These are phyloP conservation scores for Boletus rex-veris DNA, from an alignment of 768 basidiomycete species.

Conservation along the genomic window DNA sequence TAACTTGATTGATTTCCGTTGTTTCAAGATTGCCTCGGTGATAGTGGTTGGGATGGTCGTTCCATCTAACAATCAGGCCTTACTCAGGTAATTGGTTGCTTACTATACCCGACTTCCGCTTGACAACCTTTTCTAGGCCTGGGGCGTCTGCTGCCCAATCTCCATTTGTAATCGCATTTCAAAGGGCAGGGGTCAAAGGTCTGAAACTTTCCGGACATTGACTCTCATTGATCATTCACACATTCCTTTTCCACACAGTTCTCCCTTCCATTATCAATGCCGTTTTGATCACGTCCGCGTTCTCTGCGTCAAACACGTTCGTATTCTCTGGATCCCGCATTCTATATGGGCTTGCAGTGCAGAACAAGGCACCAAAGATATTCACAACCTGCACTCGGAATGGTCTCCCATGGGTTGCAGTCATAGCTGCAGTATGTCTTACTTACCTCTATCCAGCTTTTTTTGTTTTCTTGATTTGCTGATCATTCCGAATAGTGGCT, in stretches of 20 bases:
- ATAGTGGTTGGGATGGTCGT: conserved; percentile 77
- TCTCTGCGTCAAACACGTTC: conserved; percentile 65
- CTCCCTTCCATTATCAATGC: conserved; percentile 73
- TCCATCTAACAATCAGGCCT: conserved; percentile 54
- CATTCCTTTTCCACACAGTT: conserved; percentile 28
- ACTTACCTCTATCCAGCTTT: background rate
- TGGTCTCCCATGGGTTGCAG: conserved; percentile 47
- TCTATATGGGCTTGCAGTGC: conserved; percentile 44
- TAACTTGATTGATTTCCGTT: background rate
- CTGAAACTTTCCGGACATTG: background rate
- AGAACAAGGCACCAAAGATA: conserved; percentile 49
- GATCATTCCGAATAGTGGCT: conserved; percentile 22
- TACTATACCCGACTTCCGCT: background rate
- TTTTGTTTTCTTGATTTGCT: background rate
- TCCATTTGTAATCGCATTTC: conserved; percentile 84
- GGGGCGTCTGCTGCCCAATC: conserved; percentile 57
- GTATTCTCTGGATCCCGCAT: conserved; percentile 38
- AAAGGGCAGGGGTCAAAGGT: conserved; percentile 66
- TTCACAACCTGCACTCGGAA: conserved; percentile 43
- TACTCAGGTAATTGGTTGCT: conserved; percentile 38
- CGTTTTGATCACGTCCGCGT: conserved; percentile 64
- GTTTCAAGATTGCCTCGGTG: conserved; percentile 18
- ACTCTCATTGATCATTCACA: conserved; percentile 3
- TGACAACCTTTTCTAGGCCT: conserved; percentile 3
- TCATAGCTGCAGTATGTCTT: conserved; percentile 24